A percentile compares a stretch with the other conserved stretches of the same genome.
Evolutionary conservation across 441 rosid genomes (phyloP).

Genomic region (Viola pubescens): DNA sequence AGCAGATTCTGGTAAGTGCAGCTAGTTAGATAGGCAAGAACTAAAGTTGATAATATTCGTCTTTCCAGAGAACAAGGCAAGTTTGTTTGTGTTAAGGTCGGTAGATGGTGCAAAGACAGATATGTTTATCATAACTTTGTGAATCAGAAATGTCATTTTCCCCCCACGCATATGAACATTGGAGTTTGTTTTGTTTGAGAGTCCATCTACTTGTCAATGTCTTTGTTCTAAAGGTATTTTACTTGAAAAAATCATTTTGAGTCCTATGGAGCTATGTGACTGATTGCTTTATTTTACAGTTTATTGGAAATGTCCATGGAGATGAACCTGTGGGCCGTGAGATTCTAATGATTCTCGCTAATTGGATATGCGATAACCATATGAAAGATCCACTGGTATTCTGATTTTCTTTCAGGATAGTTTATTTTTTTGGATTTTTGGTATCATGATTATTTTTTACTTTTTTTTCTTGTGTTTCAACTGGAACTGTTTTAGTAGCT

Average conservation of each 20-base stretch:
- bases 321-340: conserved; percentile 97
- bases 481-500: too few species aligned
- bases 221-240: too few species aligned
- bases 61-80: too few species aligned
- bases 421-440: not conserved
- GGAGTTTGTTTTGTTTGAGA: not conserved
- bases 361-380: conserved; percentile 91
- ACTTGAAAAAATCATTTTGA: not conserved
- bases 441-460: not conserved
- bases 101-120: too few species aligned
- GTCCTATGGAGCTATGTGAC: conserved; percentile 13
- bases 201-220: not conserved
- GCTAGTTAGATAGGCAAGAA: too few species aligned
- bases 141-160: too few species aligned
- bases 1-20: too few species aligned
- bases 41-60: too few species aligned
- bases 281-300: conserved; percentile 39
- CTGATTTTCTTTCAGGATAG: conserved; percentile 14
- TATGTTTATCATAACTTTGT: too few species aligned
- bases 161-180: not conserved
- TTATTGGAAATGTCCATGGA: conserved; percentile 91
- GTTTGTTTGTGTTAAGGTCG: too few species aligned
- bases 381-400: conserved; percentile 68
- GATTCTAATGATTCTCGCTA: conserved; percentile 65
- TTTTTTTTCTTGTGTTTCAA: not conserved